phyloP scores from a whole-genome alignment of 1,139 yeast species.

The Hansenula anomala region DNA sequence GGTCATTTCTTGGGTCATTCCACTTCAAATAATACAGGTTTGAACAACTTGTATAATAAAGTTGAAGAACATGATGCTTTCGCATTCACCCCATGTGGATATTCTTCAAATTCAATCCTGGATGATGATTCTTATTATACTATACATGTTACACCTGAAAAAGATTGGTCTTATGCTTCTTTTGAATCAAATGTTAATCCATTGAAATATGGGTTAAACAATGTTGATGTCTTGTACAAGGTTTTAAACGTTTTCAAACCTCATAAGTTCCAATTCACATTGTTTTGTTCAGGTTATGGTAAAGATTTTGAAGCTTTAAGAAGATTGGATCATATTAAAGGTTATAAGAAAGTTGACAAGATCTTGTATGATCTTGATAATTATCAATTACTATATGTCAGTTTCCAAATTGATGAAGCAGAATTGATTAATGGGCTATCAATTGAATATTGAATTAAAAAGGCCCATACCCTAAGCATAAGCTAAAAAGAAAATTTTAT shows the following conservation, averaged over 20 bases:
- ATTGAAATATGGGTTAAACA: constrained; percentile 35
- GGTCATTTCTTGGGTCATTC: constrained; percentile 75
- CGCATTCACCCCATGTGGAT: constrained; percentile 95
- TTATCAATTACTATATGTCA: constrained; percentile 40
- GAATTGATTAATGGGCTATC: constrained; percentile 13
- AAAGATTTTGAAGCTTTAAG: constrained; percentile 35
- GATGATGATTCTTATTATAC: constrained; percentile 72
- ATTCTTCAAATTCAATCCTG: constrained; percentile 78
- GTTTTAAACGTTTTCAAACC: constrained; percentile 71
- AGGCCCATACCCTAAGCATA: not conserved
- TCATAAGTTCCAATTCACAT: constrained; percentile 68
- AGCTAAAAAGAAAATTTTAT: not conserved
- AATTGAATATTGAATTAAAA: not conserved
- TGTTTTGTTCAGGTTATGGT: constrained; percentile 32
- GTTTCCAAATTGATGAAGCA: constrained; percentile 24
- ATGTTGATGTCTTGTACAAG: constrained; percentile 47
- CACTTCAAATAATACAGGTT: constrained; percentile 57
- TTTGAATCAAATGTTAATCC: constrained; percentile 83
- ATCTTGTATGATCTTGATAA: constrained; percentile 67
- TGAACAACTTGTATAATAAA: constrained; percentile 53
- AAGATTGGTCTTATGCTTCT: constrained; percentile 93
- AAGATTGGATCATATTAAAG: constrained; percentile 33
- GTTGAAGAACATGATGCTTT: constrained; percentile 71
- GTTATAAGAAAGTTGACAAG: constrained; percentile 63
- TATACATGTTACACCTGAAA: constrained; percentile 90